phyloP scores from a whole-genome alignment of 495 filamentous ascomycete species.

The Sordaria brevicollis region DNA sequence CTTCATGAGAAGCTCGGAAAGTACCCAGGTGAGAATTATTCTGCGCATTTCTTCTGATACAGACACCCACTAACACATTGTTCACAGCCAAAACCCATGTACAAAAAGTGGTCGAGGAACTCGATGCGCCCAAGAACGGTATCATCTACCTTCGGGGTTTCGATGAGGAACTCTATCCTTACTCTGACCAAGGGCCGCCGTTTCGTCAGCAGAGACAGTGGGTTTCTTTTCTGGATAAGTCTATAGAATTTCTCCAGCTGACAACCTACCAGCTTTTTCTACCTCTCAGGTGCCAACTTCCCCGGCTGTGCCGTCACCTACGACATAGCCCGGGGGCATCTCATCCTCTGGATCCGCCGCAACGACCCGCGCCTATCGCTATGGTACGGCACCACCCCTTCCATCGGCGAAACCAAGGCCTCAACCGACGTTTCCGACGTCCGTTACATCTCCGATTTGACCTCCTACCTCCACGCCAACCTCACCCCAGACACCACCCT shows the following conservation, averaged over 20 bases:
- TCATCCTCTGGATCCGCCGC: slow-evolving; percentile 52
- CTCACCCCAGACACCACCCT: slow-evolving; percentile 25
- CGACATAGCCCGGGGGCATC: slow-evolving; percentile 44
- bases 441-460: slow-evolving; percentile 26
- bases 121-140: slow-evolving; percentile 46
- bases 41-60: not conserved
- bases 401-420: slow-evolving; percentile 37
- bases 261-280: slow-evolving; percentile 45
- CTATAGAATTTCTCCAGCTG: not conserved
- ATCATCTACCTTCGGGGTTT: slow-evolving; percentile 51
- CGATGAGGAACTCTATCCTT: slow-evolving; percentile 38
- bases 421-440: slow-evolving; percentile 45
- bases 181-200: slow-evolving; percentile 47
- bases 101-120: slow-evolving; percentile 55
- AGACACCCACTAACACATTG: not conserved
- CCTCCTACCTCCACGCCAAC: slow-evolving; percentile 19
- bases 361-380: slow-evolving; percentile 45
- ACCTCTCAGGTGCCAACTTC: slow-evolving; percentile 51
- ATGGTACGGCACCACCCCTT: slow-evolving; percentile 50
- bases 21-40: slow-evolving; percentile 14
- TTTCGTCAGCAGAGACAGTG: slow-evolving; percentile 59
- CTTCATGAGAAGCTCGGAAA: slow-evolving; percentile 14
- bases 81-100: slow-evolving; percentile 69
- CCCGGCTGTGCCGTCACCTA: slow-evolving; percentile 53
- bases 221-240: slow-evolving; percentile 3